Evolutionary conservation across 2,329 filamentous ascomycete genomes (phyloP), one percentile per base, ranked within the genome.

Genomic region (Byssoonygena ceratinophila): DNA sequence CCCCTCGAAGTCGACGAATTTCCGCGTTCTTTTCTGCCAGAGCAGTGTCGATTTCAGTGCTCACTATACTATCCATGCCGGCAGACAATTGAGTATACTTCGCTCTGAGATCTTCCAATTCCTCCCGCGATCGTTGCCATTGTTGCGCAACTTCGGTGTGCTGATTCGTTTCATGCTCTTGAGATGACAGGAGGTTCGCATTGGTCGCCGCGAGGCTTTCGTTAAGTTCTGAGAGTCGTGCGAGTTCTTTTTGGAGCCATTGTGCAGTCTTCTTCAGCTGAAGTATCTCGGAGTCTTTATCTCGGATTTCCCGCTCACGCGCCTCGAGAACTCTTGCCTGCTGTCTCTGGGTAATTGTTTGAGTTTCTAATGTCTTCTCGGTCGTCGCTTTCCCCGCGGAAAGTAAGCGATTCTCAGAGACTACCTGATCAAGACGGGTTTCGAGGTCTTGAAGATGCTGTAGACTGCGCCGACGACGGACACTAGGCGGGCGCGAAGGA

Each of bases 401-500:
- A 25, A 98, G 81, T 57, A 81, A 74, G 53, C 84, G 82, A 65
- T 97, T 97, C 67, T 98, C 91, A 4, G 55, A 57, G 16, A 85
- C 75, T 58, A 98, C 76, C 68, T 91, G 84, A 61, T 96, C 88
- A 61, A 98, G 79, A 63, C 80, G 82, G 55, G 80, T 77, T 74
- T 97, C 89, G 65, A 98, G 82, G 63, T 98, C 91, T 65, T 79
- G 72, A 56, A 97, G 82, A 51, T 91, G 82, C 72, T 97, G 91
- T 83, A 97, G 91, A 77, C 91, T 97, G 71, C 95, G 92, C 66
- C 91, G 87, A 66, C 91, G 90, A 62, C 91, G 90, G 80, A 98
- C 86, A 75, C 89, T 96, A 65, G 90, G 88, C 62, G 92, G 90
- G 70, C 91, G 83, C 61, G 58, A 94, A 52, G 92, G 92, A 63